These are phyloP conservation scores for Pseudozyma pruni DNA, from an alignment of 1,284 basidiomycete species.

Conservation along the genomic window DNA sequence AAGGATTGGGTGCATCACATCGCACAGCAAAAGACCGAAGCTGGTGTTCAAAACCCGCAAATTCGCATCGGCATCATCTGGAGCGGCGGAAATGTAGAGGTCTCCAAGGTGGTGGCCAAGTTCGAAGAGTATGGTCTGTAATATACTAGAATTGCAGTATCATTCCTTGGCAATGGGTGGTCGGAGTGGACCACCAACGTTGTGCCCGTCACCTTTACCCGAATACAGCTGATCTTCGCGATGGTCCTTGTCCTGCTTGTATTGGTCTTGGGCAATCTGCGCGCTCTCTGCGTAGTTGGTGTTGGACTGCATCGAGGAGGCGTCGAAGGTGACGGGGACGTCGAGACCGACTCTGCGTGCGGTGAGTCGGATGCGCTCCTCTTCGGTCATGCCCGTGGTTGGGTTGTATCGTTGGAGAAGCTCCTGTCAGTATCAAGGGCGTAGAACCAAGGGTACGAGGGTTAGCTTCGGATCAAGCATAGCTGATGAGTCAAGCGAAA, in stretches of 20 bases:
- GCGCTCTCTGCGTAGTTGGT: slow-evolving; percentile 38
- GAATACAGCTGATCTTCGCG: slow-evolving; percentile 42
- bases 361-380: slow-evolving; percentile 83
- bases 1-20: slow-evolving; percentile 38
- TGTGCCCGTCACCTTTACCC: slow-evolving; percentile 42
- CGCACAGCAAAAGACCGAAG: slow-evolving; percentile 14
- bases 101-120: slow-evolving; percentile 42
- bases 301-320: background rate
- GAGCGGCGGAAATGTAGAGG: slow-evolving; percentile 65
- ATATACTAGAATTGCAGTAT: too few relatives aligned
- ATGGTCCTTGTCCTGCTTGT: slow-evolving; percentile 37
- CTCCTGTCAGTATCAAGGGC: slow-evolving; percentile 73
- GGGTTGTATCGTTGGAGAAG: slow-evolving; percentile 79
- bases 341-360: slow-evolving; percentile 83
- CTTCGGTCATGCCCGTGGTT: slow-evolving; percentile 77
- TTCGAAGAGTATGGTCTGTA: slow-evolving; percentile 48
- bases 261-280: slow-evolving; percentile 40
- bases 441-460: slow-evolving; percentile 59
- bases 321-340: slow-evolving; percentile 39
- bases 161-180: slow-evolving; percentile 36
- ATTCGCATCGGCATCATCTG: slow-evolving; percentile 66
- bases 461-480: too few relatives aligned
- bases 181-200: slow-evolving; percentile 43
- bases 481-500: slow-evolving; percentile 17
- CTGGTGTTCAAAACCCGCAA: slow-evolving; percentile 24